phyloP scores from a whole-genome alignment of 345 rosid species.

The Capsella bursapastoris region DNA sequence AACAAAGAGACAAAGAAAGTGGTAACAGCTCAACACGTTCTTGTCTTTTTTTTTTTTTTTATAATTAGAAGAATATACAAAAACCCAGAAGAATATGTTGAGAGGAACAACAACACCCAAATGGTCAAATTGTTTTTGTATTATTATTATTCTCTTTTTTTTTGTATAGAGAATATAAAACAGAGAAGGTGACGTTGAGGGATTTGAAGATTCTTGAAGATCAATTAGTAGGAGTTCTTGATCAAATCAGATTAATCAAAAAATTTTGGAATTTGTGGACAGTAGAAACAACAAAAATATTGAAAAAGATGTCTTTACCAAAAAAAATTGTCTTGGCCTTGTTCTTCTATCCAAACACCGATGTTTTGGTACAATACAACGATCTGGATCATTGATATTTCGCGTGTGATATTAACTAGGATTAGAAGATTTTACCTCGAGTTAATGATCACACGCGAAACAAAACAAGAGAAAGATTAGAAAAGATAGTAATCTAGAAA shows the following conservation, averaged over 20 bases:
- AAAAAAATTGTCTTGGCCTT: slow-evolving; percentile 12
- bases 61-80: slow-evolving; percentile 8
- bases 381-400: slow-evolving; percentile 11
- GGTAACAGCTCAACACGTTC: slow-evolving; percentile 83
- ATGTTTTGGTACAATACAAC: background rate
- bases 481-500: slow-evolving; percentile 1
- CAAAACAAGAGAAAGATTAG: too few species aligned
- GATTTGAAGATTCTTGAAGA: background rate
- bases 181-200: background rate
- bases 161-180: too few species aligned
- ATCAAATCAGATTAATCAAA: slow-evolving; percentile 12
- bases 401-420: slow-evolving; percentile 43
- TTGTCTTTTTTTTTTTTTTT: slow-evolving; percentile 24
- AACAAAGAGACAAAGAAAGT: slow-evolving; percentile 29
- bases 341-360: background rate
- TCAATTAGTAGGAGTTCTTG: background rate
- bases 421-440: background rate
- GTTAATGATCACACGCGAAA: slow-evolving; percentile 48
- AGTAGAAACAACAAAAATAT: background rate
- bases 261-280: background rate
- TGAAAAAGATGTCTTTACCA: slow-evolving; percentile 23
- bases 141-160: too few species aligned
- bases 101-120: slow-evolving; percentile 27
- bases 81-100: background rate
- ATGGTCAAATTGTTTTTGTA: slow-evolving; percentile 24